A percentile compares a stretch with the other conserved stretches of the same genome.
These are phyloP conservation scores for Talaromyces atroroseus DNA, from an alignment of 2,329 filamentous ascomycete genomes.

Conservation along the genomic window DNA sequence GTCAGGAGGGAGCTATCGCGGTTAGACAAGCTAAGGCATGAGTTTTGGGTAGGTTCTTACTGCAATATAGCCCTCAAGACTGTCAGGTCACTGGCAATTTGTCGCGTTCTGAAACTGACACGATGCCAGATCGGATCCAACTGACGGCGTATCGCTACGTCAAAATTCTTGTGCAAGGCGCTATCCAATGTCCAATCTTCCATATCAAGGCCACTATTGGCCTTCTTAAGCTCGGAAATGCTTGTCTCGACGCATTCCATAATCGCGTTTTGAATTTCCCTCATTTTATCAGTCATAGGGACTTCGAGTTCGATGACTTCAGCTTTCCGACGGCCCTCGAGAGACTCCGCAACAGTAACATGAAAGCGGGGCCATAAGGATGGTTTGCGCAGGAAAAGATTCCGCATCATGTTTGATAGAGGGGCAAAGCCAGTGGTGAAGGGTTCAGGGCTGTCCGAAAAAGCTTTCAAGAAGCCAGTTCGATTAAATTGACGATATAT, in stretches of 20 bases:
- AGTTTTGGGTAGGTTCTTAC: constrained; percentile 32
- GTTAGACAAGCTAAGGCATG: constrained; percentile 15
- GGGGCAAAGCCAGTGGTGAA: constrained; percentile 86
- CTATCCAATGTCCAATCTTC: constrained; percentile 96
- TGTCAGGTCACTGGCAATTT: constrained; percentile 85
- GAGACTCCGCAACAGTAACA: constrained; percentile 76
- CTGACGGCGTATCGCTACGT: constrained; percentile 79
- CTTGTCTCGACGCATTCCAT: constrained; percentile 95
- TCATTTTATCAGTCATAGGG: constrained; percentile 92
- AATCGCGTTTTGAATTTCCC: constrained; percentile 85
- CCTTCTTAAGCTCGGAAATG: constrained; percentile 87
- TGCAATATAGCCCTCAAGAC: constrained; percentile 79
- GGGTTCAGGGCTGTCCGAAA: constrained; percentile 87
- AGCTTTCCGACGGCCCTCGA: constrained; percentile 87
- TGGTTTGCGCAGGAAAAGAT: constrained; percentile 80
- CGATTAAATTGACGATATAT: constrained; percentile 96
- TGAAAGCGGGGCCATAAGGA: constrained; percentile 94
- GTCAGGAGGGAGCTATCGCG: constrained; percentile 59
- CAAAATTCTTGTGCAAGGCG: constrained; percentile 86
- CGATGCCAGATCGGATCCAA: constrained; percentile 96
- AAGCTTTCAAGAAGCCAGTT: constrained; percentile 87
- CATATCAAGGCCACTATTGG: constrained; percentile 85
- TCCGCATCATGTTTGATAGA: constrained; percentile 83
- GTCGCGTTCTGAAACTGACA: constrained; percentile 88
- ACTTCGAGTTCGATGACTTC: constrained; percentile 97